Evolutionary conservation across 2,329 filamentous ascomycete genomes (phyloP).

Genomic region (Ceratocystis lukuohia): DNA sequence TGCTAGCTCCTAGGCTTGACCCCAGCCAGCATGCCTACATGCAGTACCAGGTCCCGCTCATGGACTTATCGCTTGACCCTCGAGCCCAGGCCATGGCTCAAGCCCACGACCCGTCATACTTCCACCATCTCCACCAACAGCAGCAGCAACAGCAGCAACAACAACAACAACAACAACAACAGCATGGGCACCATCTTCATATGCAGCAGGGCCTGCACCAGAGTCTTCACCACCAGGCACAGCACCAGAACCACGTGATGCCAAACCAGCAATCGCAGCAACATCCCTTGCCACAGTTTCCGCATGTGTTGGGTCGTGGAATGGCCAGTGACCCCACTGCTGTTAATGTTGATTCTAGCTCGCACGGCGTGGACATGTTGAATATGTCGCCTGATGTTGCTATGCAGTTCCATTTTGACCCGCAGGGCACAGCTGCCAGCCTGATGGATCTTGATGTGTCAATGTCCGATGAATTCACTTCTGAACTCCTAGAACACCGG

Average conservation of each 20-base stretch:
- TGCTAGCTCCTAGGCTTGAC: conserved; percentile 9
- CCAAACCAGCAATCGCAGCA: not conserved
- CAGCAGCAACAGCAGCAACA: not conserved
- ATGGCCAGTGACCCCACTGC: not conserved
- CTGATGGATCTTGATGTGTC: not conserved
- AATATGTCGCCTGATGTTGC: not conserved
- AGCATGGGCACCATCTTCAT: not conserved
- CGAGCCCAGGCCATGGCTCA: conserved; percentile 2
- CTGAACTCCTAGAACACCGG: not conserved
- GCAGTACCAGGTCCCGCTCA: not conserved
- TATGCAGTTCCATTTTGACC: conserved; percentile 1
- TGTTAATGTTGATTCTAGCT: not conserved
- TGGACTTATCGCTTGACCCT: not conserved
- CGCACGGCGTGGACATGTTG: not conserved
- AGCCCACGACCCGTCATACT: not conserved
- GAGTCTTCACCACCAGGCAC: not conserved
- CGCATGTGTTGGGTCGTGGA: not conserved
- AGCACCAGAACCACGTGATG: conserved; percentile 1
- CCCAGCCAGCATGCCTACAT: not conserved
- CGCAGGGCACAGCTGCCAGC: not conserved
- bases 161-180: not conserved
- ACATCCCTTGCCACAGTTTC: not conserved
- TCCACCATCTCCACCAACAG: not conserved
- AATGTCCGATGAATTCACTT: not conserved
- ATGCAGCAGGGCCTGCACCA: not conserved